Conservation (phyloP, 306 rosid species). For the Malus orientalis region DNA sequence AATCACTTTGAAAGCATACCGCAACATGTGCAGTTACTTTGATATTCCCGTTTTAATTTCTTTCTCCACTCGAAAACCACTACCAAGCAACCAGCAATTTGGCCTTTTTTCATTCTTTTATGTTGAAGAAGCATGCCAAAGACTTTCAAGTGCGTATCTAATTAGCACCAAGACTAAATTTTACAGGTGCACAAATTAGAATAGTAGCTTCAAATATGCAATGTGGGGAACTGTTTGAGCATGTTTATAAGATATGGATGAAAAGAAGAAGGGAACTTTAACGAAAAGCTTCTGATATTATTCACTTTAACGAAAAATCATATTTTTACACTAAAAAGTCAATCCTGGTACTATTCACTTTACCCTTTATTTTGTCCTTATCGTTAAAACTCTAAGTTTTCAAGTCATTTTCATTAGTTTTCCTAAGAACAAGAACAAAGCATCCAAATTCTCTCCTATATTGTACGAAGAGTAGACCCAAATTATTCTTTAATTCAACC, state of each 20-base stretch:
- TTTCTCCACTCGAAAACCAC: background rate
- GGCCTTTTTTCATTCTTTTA: background rate
- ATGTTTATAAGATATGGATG: background rate
- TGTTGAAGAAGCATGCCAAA: too few species aligned
- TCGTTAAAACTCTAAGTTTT: too few species aligned
- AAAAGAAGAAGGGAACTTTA: background rate
- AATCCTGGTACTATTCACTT: too few species aligned
- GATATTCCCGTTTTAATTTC: background rate
- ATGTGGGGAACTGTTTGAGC: background rate
- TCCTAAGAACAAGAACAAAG: background rate
- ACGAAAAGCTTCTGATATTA: too few species aligned
- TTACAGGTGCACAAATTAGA: background rate
- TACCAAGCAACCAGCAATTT: background rate
- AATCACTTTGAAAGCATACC: background rate
- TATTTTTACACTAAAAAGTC: too few species aligned
- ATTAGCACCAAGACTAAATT: background rate
- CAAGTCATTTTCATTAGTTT: too few species aligned
- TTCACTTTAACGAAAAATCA: too few species aligned
- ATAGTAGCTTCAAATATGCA: background rate
- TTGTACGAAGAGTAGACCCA: background rate
- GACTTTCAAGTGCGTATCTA: background rate
- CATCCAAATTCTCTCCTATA: background rate
- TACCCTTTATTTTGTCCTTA: too few species aligned
- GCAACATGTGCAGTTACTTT: background rate
- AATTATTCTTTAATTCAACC: conserved; percentile 1